Percentiles rank a stretch among this genome's conserved stretches.
Conservation (phyloP, 73 alveolate species). For the Paramecium biaurelia region DNA sequence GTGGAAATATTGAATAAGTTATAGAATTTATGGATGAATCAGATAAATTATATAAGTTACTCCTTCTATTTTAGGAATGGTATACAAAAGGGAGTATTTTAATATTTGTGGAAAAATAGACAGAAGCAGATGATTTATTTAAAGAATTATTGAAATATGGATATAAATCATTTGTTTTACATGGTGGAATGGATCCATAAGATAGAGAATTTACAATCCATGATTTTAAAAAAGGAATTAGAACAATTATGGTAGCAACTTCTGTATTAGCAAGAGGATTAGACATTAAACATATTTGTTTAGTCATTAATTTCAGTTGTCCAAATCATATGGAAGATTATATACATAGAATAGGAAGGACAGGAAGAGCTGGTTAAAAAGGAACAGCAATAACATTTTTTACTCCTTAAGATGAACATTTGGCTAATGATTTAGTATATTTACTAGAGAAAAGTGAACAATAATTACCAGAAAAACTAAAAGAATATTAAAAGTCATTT, state of each 20-base stretch:
- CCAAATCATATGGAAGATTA: slow-evolving; percentile 99
- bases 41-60: slow-evolving; percentile 83
- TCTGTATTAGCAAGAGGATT: slow-evolving; percentile 96
- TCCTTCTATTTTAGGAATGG: slow-evolving; percentile 91
- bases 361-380: slow-evolving; percentile 97
- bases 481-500: slow-evolving; percentile 82
- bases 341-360: slow-evolving; percentile 98
- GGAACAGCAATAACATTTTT: slow-evolving; percentile 98
- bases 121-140: slow-evolving; percentile 95
- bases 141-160: slow-evolving; percentile 87
- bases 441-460: slow-evolving; percentile 91
- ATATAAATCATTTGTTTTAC: slow-evolving; percentile 87
- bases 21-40: slow-evolving; percentile 92
- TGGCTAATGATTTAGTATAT: slow-evolving; percentile 91
- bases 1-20: slow-evolving; percentile 88
- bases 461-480: slow-evolving; percentile 90
- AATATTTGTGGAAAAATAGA: slow-evolving; percentile 93
- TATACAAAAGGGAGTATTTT: slow-evolving; percentile 83
- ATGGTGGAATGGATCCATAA: slow-evolving; percentile 96
- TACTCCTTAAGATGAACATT: slow-evolving; percentile 89
- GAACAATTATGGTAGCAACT: slow-evolving; percentile 95
- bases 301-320: slow-evolving; percentile 93
- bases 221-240: slow-evolving; percentile 91
- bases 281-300: slow-evolving; percentile 88
- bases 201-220: slow-evolving; percentile 93